A percentile compares a stretch with the other conserved stretches of the same genome.
Evolutionary conservation across 371 early-diverging fungal species (phyloP).

Genomic region (Cokeromyces recurvatus): DNA sequence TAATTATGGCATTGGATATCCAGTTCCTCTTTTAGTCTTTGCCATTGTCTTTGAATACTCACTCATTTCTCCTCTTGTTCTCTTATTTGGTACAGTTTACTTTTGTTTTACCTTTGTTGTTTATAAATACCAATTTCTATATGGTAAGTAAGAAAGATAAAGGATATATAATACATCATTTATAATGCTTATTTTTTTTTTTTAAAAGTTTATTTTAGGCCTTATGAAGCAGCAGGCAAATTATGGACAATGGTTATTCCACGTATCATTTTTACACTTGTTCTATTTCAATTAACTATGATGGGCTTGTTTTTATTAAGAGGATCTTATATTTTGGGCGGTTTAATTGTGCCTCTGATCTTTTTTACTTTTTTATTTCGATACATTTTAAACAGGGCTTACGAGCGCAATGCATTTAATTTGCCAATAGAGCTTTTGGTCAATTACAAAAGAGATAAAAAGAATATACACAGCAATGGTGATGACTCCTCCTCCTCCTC

Average conservation of each 20-base stretch:
- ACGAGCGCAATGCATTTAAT: conserved; percentile 38
- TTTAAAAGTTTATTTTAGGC: conserved; percentile 66
- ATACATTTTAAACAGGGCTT: conserved; percentile 43
- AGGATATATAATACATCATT: neutral
- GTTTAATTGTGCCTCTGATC: conserved; percentile 41
- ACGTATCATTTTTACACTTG: conserved; percentile 71
- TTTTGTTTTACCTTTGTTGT: conserved; percentile 76
- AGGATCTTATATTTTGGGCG: conserved; percentile 25
- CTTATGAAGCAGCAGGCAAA: conserved; percentile 80
- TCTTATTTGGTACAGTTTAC: conserved; percentile 74
- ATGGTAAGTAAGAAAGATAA: conserved; percentile 38
- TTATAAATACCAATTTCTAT: conserved; percentile 82
- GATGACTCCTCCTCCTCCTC: neutral
- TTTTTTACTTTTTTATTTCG: conserved; percentile 48
- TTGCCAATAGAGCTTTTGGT: conserved; percentile 32
- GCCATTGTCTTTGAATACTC: conserved; percentile 86
- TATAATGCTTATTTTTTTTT: neutral
- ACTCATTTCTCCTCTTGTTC: conserved; percentile 80
- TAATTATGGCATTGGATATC: conserved; percentile 60
- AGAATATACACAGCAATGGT: too few relatives aligned
- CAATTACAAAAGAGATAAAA: neutral
- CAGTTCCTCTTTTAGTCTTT: conserved; percentile 71
- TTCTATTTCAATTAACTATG: conserved; percentile 85
- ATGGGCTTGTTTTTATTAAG: conserved; percentile 66
- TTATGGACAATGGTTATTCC: conserved; percentile 77